Percentiles rank a stretch among this genome's conserved stretches.
phyloP scores from a whole-genome alignment of 208 protist genomes.

The Leishmania braziliensis region DNA sequence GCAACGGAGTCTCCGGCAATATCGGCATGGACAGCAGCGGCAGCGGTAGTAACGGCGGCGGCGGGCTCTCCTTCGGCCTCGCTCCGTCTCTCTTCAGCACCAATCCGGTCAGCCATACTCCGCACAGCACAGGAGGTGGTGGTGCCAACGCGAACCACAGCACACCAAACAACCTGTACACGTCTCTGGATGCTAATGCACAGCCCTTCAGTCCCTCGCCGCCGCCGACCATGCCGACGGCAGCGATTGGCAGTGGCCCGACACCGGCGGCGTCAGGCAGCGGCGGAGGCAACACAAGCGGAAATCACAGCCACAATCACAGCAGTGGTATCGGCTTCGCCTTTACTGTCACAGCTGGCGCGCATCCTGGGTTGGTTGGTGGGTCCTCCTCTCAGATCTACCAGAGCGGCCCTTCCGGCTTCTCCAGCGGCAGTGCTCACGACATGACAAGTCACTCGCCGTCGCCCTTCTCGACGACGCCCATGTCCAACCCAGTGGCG shows the following conservation, averaged over 20 bases:
- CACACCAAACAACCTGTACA: constrained; percentile 25
- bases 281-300: constrained; percentile 1
- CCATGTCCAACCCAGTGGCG: constrained; percentile 5
- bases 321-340: constrained; percentile 21
- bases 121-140: constrained; percentile 3
- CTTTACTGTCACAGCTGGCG: constrained; percentile 35
- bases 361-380: constrained; percentile 14
- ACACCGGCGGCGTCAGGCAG: constrained; percentile 6
- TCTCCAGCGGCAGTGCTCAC: constrained; percentile 16
- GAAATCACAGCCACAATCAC: constrained; percentile 13
- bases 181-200: constrained; percentile 56
- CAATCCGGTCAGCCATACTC: constrained; percentile 33
- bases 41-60: constrained; percentile 4
- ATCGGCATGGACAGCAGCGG: neutral
- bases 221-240: constrained; percentile 5
- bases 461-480: constrained; percentile 30
- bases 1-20: constrained; percentile 7
- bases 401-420: constrained; percentile 9
- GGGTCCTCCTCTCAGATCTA: constrained; percentile 22
- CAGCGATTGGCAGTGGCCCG: neutral
- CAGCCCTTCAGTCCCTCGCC: constrained; percentile 56
- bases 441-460: constrained; percentile 25
- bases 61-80: constrained; percentile 28
- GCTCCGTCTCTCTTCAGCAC: constrained; percentile 40
- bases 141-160: constrained; percentile 3